Evolutionary conservation across 805 yeast species (phyloP), one percentile per base, ranked within the genome.

Genomic region (Wickerhamomyces strasburgensis): DNA sequence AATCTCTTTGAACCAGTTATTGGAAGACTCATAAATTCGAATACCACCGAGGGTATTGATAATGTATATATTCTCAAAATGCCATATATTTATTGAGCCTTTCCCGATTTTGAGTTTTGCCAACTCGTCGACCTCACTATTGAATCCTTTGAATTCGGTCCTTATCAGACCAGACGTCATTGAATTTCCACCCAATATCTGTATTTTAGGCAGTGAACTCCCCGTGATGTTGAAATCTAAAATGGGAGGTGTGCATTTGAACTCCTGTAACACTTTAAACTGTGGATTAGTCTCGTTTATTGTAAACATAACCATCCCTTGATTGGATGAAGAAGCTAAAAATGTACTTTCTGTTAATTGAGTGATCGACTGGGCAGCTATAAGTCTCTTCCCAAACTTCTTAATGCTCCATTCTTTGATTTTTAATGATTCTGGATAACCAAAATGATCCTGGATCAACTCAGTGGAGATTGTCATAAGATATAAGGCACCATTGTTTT

Each of bases 181-280:
- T 3, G 41, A 41, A 10, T 33, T 24, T 1, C 57, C 58, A 6
- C 58, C 58, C 17, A 48, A 38, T 2, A 39, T 35, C 32, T 52
- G 57, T 5, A 54, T 11, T 25, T 54, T 54, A 3, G 54, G 54
- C 3, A 42, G 15, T 4, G 21, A 19, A 1, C 48, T 32, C 0
- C 55, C 55, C 2, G 50, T 33, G 7, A 52, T 32, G 19, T 49
- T 48, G 21, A 54, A 37, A 26, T 54, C 58, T 23, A 52, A 26
- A 3, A 52, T 37, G 4, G 58, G 49, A 2, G 48, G 49, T 2
- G 47, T 33, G 8, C 33, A 28, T 11, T 29, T 18, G 5, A 29
- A 5, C 7, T 14, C 3, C 1, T 40, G 27, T 5, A 37, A 16
- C 1, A 29, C 16, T 5, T 19, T n/a, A 10, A 44, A 29, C 1